Conservation (phyloP, 352 stramenopile species). For the Elongisporangium senticosum region DNA sequence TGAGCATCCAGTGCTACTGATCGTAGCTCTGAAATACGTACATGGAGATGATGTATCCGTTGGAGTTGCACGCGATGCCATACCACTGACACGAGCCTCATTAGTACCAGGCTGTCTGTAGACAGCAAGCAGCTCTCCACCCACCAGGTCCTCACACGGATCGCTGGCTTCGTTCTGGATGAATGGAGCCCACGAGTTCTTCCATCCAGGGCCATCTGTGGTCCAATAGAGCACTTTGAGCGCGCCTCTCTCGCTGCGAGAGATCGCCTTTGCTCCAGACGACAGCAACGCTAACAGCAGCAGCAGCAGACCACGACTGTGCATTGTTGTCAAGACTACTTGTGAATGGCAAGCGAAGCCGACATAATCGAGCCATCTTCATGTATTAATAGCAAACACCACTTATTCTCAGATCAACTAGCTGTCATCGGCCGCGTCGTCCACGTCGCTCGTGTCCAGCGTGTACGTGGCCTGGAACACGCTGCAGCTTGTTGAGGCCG, state of each 20-base stretch:
- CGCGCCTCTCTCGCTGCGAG: conserved; percentile 47
- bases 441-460: conserved; percentile 14
- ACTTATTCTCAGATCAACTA: not conserved
- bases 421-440: conserved; percentile 4
- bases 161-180: conserved; percentile 65
- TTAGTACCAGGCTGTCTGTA: not conserved
- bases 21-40: conserved; percentile 11
- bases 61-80: conserved; percentile 49
- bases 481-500: conserved; percentile 13
- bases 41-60: conserved; percentile 50
- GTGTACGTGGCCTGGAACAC: conserved; percentile 24
- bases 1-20: not conserved
- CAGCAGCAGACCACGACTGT: not conserved
- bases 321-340: not conserved
- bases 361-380: not conserved
- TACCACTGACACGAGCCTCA: conserved; percentile 34
- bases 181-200: conserved; percentile 28
- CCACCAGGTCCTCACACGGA: conserved; percentile 44
- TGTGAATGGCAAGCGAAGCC: not conserved
- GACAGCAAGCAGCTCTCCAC: not conserved
- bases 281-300: not conserved
- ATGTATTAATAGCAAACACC: not conserved
- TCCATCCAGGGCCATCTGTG: conserved; percentile 46
- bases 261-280: conserved; percentile 2
- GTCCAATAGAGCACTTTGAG: conserved; percentile 66